Evolutionary conservation across 2,329 filamentous ascomycete genomes (phyloP), one percentile per base, ranked within the genome.

Genomic region (Penicillium expansum): DNA sequence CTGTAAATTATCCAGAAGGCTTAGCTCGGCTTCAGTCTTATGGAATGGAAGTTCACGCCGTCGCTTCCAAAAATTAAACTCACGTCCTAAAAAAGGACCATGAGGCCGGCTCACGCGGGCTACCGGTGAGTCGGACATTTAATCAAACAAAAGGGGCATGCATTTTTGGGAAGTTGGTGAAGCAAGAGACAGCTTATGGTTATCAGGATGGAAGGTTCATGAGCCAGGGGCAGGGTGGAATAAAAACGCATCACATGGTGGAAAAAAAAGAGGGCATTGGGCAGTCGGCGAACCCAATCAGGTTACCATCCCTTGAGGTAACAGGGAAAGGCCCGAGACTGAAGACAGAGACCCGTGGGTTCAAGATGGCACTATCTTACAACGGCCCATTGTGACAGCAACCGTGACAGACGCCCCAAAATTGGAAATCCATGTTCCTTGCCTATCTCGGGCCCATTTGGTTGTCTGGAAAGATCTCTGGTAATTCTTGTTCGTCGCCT

Each of bases 21-120:
- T 74, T 72, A 74, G 71, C 69, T 74, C 63, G 50, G 72, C 69
- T 49, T 55, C 61, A 20, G 67, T 67, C 55, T 67, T 70, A 39
- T 63, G 42, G n/a, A 35, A 47, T 35, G 42, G 29, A 35, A 29
- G n/a, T 52, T 47, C 39, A 52, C 16, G 54, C n/a, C 30, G 47
- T 32, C 37, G 43, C 43, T 37, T 44, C 55, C 43, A 48, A 38
- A 22, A 43, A 24, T 54, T 56, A 29, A 67, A 53, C 38, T 65
- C 64, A 32, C 57, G 58, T 37, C 60, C 54, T 33, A 60, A 57
- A 18, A 63, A 53, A 41, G 63, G 60, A 44, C 41, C 62, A 53
- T 59, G 59, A 22, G 63, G 48, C n/a, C 53, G 54, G 41, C 62
- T 59, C 33, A 57, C 58, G 32, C 52, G 44, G 43, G 42, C 54